Evolutionary conservation across 345 rosid genomes (phyloP).

Genomic region (Microcos paniculata): DNA sequence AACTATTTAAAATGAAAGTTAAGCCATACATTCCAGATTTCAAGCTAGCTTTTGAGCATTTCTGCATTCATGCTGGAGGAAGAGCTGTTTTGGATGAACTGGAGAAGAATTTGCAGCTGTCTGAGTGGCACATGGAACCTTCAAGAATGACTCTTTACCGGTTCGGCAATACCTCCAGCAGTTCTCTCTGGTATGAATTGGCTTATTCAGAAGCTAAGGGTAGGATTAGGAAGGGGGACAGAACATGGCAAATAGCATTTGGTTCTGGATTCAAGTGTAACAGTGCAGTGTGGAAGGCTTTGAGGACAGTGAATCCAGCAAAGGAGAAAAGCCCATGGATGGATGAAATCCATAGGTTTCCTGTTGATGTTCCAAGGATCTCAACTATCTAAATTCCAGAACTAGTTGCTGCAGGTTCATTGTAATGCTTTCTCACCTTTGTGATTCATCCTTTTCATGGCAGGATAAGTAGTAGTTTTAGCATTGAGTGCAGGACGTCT

Average conservation of each 20-base stretch:
- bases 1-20: slow-evolving; percentile 42
- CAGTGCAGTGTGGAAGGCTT: slow-evolving; percentile 64
- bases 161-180: slow-evolving; percentile 58
- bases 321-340: slow-evolving; percentile 57
- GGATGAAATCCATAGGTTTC: slow-evolving; percentile 49
- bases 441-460: not conserved
- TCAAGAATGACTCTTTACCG: slow-evolving; percentile 55
- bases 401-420: not conserved
- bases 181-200: slow-evolving; percentile 60
- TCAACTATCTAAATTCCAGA: slow-evolving; percentile 25
- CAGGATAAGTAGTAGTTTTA: not conserved
- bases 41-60: slow-evolving; percentile 63
- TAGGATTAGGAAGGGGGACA: slow-evolving; percentile 46
- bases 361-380: slow-evolving; percentile 38
- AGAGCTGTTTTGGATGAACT: slow-evolving; percentile 53
- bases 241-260: slow-evolving; percentile 67
- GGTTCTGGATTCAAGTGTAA: slow-evolving; percentile 67
- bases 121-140: slow-evolving; percentile 63
- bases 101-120: slow-evolving; percentile 53
- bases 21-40: slow-evolving; percentile 60
- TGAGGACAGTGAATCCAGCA: slow-evolving; percentile 36
- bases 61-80: slow-evolving; percentile 54
- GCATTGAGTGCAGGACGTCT: not conserved
- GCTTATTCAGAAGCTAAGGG: slow-evolving; percentile 58
- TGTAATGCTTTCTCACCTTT: not conserved